These are phyloP conservation scores for Apiotrichum mycotoxinovorans DNA, from an alignment of 1,284 basidiomycete genomes.

Conservation along the genomic window DNA sequence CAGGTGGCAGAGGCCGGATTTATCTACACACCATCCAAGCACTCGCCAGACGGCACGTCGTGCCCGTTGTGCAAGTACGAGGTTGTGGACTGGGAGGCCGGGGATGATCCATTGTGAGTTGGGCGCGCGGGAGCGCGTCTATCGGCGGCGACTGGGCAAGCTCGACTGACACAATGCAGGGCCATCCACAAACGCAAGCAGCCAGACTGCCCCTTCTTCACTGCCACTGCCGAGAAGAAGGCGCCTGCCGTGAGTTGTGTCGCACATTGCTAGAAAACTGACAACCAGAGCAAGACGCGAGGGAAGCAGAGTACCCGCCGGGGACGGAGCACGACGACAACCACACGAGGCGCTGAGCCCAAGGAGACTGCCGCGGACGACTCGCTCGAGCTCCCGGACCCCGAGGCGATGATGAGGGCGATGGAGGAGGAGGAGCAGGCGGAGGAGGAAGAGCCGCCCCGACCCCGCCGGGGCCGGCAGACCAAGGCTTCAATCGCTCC, in stretches of 20 bases:
- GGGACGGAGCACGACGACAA: background rate
- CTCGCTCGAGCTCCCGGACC: background rate
- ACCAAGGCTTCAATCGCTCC: conserved; percentile 11
- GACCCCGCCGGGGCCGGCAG: conserved; percentile 2
- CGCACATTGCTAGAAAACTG: background rate
- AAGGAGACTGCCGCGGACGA: background rate
- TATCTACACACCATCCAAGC: conserved; percentile 62
- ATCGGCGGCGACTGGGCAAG: conserved; percentile 6
- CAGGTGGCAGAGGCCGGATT: conserved; percentile 83
- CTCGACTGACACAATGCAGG: conserved; percentile 31
- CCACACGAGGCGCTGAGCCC: background rate
- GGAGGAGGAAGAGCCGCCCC: background rate
- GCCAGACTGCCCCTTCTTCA: conserved; percentile 46
- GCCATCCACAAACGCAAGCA: conserved; percentile 36
- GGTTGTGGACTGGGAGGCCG: conserved; percentile 72
- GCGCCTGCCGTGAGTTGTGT: background rate
- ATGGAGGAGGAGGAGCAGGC: conserved; percentile 1
- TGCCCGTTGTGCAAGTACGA: conserved; percentile 73
- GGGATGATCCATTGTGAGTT: conserved; percentile 66
- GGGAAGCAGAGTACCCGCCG: background rate
- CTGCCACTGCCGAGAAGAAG: conserved; percentile 18
- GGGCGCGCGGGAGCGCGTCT: background rate
- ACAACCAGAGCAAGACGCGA: conserved; percentile 5
- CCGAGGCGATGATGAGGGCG: background rate
- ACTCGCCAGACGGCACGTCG: conserved; percentile 64